Base-by-base conservation (phyloP, 2,329 filamentous ascomycete genomes). In the Nakataea oryzae region DNA sequence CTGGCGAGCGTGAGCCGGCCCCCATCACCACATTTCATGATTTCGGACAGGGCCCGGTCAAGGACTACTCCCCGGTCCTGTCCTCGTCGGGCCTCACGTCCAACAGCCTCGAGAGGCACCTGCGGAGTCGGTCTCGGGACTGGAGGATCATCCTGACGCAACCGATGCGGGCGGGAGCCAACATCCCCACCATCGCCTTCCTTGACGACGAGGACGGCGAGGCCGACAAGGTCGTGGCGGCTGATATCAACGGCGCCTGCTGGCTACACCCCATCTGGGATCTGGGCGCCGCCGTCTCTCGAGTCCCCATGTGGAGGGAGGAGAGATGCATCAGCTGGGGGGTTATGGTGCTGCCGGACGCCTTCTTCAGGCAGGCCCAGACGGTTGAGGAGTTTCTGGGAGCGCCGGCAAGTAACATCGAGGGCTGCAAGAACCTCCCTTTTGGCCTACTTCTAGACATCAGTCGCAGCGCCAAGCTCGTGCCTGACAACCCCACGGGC, bases 231-330 rank as follows among this genome's bases (percentile, higher is more conserved):
- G 68, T 85, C 1, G 74, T 77, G 28, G 82, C 79, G 1, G 70
- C 82, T 28, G 82, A 85, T 57, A 79, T 85, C 54, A 67, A 70
- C 13, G 82, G 80, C 1, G 70, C 65, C 12, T 67, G 77, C 7
- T 85, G 79, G 78, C 64, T 84, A 14, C 73, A 81, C 55, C 74
- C 82, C 56, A 82, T 86, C 17, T 85, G 81, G 82, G 75, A 73
- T 47, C 62, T 73, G 47, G 70, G 70, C 12, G 62, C 59, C 17
- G 68, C 67, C 1, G 55, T 74, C 17, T 66, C 68, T 4, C 66
- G 76, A 21, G n/a, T 29, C 57, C 47, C 57, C 13, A 59, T 69
- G 57, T 69, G 64, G 60, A 74, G 71, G 57, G 70, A 72, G 59
- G 71, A 75, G 56, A 68, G 66, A 58, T 70, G 64, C 41, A 68